A percentile compares a stretch with the other conserved stretches of the same genome.
Conservation (phyloP, 2,329 filamentous ascomycete genomes). For the Myrmaecium sp. region DNA sequence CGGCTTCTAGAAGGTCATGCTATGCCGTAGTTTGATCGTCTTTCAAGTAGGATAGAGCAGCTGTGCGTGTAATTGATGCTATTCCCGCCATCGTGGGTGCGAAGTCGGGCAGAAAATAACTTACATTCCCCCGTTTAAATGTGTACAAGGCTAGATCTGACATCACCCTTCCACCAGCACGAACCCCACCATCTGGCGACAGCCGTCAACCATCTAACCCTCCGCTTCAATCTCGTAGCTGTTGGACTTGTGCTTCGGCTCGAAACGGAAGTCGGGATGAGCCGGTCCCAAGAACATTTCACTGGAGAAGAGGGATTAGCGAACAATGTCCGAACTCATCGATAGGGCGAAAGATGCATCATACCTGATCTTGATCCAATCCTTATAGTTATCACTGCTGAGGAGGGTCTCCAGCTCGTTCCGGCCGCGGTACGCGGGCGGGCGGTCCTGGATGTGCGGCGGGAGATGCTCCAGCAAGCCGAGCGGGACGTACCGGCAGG, state of each 20-base stretch:
- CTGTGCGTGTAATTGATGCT: no score
- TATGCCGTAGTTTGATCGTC: no score
- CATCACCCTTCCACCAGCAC: no score
- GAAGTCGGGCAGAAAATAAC: no score
- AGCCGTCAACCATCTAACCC: conserved; percentile 12
- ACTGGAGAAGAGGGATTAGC: conserved; percentile 34
- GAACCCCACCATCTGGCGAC: no score
- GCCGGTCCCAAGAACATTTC: conserved; percentile 96
- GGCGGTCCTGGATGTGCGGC: conserved; percentile 74
- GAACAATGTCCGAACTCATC: conserved; percentile 5
- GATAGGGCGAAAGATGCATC: conserved; percentile 1
- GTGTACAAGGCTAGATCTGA: no score
- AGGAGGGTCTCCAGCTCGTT: conserved; percentile 90
- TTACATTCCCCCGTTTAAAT: no score
- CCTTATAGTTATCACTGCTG: conserved; percentile 77
- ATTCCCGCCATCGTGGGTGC: no score
- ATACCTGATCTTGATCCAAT: conserved; percentile 98
- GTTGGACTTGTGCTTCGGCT: conserved; percentile 96
- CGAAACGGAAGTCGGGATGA: conserved; percentile 79
- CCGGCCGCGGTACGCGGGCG: conserved; percentile 66
- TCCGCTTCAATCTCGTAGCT: conserved; percentile 58
- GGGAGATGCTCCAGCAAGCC: conserved; percentile 79
- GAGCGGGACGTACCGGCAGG: conserved; percentile 78
- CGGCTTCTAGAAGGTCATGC: no score
- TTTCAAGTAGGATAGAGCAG: no score